Evolutionary conservation across 805 yeast species (phyloP), one percentile per base, ranked within the genome.

Genomic region (Metschnikowia sp.): DNA sequence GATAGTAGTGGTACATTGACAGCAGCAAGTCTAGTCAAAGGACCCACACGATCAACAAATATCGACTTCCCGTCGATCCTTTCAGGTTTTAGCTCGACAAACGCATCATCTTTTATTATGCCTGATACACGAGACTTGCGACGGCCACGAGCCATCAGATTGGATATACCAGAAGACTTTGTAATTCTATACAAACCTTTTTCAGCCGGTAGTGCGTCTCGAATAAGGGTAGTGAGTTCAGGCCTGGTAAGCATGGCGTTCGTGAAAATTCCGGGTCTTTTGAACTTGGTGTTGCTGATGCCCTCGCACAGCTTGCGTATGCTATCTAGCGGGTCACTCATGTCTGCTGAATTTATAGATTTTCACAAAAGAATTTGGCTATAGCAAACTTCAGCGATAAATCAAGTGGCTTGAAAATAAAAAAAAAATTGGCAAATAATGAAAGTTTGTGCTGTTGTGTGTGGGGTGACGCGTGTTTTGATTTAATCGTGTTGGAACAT

Each of bases 191-290:
- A 83, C 32, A 83, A 61, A 2, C 78, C 66, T 32, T 68, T 77
- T 54, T 82, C 86, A 34, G 74, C 72, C 0, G 57, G 62, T 32
- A 78, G 77, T 3, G 85, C 81, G 60, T 84, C 89, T 54, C 84
- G 71, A 18, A 84, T 64, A n/a, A 84, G 64, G 18, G 73, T 65
- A 2, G 83, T 80, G 47, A 83, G 81, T 29, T 72, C 70, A 10
- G 82, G 81, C 41, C 69, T 64, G 26, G 72, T 65, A 9, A 81
- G 70, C 13, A 83, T 66, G 2, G 89, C 84, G 56, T 84, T 84
- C 35, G 85, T 79, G 61, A 84, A 84, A 4, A 81, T 75, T 0
- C 88, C 88, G 0, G 86, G 80, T 0, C 76, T 71, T 18, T 72
- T 63, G 61, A 83, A 83, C 45, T 78, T 67, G 3, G 76, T 68